These are phyloP conservation scores for Penicillium verrucosum DNA, from an alignment of 2,329 filamentous ascomycete species.

Conservation along the genomic window DNA sequence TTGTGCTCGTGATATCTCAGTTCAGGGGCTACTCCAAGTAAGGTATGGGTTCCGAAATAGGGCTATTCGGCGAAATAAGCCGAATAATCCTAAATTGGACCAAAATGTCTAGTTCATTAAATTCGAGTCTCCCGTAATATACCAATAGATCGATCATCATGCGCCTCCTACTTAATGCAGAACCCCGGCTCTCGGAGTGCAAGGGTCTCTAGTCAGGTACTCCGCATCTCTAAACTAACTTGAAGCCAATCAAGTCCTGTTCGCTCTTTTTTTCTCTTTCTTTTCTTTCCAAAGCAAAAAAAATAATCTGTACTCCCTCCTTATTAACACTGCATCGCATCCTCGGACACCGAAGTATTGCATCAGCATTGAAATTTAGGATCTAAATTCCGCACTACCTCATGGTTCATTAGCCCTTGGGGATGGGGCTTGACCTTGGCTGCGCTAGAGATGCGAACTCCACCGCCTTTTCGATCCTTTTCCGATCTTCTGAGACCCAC, in stretches of 20 bases:
- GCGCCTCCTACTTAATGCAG: background rate
- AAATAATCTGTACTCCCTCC: background rate
- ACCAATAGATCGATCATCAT: background rate
- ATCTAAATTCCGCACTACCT: background rate
- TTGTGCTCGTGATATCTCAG: background rate
- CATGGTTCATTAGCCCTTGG: background rate
- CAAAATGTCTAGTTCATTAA: background rate
- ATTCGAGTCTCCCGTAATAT: background rate
- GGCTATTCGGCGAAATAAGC: background rate
- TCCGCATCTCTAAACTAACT: background rate
- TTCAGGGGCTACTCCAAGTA: conserved; percentile 1
- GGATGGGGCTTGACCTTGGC: background rate
- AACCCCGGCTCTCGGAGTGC: background rate
- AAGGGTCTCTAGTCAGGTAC: background rate
- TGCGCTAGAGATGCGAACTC: background rate
- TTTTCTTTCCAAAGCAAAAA: background rate
- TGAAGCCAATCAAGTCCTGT: background rate
- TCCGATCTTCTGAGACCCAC: conserved; percentile 1
- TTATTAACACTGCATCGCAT: background rate
- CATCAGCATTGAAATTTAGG: background rate
- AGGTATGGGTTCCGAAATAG: background rate
- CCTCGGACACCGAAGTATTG: background rate
- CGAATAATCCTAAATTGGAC: background rate
- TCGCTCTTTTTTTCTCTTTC: background rate
- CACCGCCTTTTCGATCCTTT: conserved; percentile 1